phyloP scores from a whole-genome alignment of 179 eudicot genomes.

The Silene coronaria region DNA sequence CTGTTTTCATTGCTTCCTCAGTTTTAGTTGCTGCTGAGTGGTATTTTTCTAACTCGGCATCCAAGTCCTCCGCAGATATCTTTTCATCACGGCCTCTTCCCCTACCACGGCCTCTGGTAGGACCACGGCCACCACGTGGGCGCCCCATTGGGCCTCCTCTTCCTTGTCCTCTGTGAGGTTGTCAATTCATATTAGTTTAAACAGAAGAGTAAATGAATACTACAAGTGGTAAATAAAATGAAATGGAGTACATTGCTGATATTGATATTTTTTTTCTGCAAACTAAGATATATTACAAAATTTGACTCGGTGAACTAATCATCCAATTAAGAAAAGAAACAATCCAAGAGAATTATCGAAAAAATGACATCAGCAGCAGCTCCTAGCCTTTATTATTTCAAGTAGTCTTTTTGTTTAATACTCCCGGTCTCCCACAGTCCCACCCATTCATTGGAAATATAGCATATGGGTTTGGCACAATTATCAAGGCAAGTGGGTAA shows the following conservation, averaged over 20 bases:
- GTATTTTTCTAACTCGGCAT: constrained; percentile 91
- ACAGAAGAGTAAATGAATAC: background rate
- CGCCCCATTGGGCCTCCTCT: constrained; percentile 58
- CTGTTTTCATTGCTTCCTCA: constrained; percentile 58
- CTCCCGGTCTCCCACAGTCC: too few relatives aligned
- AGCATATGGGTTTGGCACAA: too few relatives aligned
- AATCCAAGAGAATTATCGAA: background rate
- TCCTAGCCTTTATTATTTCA: background rate
- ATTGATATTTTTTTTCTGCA: too few relatives aligned
- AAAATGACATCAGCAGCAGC: background rate
- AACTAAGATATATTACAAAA: too few relatives aligned
- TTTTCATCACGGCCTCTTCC: constrained; percentile 64
- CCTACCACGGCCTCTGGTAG: constrained; percentile 63
- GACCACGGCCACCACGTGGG: constrained; percentile 56
- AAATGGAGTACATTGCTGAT: background rate
- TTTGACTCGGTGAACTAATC: background rate
- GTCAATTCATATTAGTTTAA: background rate
- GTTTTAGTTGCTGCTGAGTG: constrained; percentile 35
- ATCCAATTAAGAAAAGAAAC: background rate
- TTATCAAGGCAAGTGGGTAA: too few relatives aligned
- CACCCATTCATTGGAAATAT: too few relatives aligned
- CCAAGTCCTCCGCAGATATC: constrained; percentile 75
- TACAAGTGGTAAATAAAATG: background rate
- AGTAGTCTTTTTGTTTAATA: too few relatives aligned
- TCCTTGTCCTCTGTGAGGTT: constrained; percentile 43